Evolutionary conservation across 768 basidiomycete species (phyloP), one percentile per base, ranked within the genome.

Genomic region (Pholiota microspora): DNA sequence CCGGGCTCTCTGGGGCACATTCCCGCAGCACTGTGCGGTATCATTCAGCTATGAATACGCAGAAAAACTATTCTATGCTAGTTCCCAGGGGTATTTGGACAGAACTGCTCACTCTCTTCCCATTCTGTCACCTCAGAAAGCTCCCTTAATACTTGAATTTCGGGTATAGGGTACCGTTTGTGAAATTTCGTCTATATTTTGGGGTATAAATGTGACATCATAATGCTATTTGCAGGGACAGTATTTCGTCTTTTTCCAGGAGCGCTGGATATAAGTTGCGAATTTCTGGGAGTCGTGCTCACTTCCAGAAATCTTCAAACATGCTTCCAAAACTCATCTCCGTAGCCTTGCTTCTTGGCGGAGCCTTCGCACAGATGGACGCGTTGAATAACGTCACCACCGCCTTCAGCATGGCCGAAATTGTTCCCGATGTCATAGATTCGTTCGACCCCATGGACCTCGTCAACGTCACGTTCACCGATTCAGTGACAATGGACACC

Each of bases 341-440:
- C 23, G 28, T 57, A 25, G 38, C 48, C 10, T 44, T 59, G 16
- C 28, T 62, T 42, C 48, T n/a, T 49, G 36, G 13, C 53, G 27
- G 40, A 34, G 57, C 53, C 13, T 49, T 49, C 51, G 60, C 56
- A 13, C 64, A 64, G 54, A 49, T 49, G 47, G 51, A 51, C 42
- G 51, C 51, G 9, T 45, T 67, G 31, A 53, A 28, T 40, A 65
- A 69, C 55, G 63, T 65, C 16, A 64, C 68, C 4, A 62, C 51
- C 18, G 71, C 73, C 18, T 77, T 75, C 62, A 64, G 62, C n/a
- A 54, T 65, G 24, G 69, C 71, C 3, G 64, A 71, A 45, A 73
- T 79, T 34, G 76, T 77, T n/a, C 72, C 71, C 3, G 69, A 73
- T 48, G 64, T 77, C 29, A 58, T 75, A 21, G 63, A 72, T 36